phyloP scores from a whole-genome alignment of 345 rosid genomes.

The Aethionema arabicum region DNA sequence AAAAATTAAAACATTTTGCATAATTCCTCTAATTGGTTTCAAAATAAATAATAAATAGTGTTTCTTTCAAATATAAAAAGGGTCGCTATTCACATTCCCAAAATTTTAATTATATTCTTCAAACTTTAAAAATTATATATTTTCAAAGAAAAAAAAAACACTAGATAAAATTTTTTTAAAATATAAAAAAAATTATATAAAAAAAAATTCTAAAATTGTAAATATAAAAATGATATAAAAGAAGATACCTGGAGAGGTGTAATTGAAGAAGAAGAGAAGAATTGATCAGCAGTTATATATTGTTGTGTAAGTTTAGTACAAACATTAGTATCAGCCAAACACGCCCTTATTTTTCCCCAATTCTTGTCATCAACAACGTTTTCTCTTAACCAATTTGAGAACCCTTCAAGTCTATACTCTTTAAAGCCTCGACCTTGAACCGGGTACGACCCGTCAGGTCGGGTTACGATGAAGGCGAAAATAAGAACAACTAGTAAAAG shows the following conservation, averaged over 20 bases:
- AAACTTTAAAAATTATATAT: too few relatives aligned
- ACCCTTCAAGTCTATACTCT: constrained; percentile 72
- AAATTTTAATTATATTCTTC: too few relatives aligned
- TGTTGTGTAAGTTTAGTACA: constrained; percentile 60
- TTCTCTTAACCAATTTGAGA: constrained; percentile 66
- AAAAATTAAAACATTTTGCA: too few relatives aligned
- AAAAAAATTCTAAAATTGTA: not conserved
- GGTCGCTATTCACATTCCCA: too few relatives aligned
- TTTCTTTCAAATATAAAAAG: too few relatives aligned
- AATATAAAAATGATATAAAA: not conserved
- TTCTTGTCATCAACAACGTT: constrained; percentile 58
- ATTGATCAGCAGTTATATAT: constrained; percentile 69
- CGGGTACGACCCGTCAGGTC: constrained; percentile 61
- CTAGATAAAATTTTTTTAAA: too few relatives aligned
- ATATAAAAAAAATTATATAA: too few relatives aligned
- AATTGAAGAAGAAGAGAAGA: constrained; percentile 49
- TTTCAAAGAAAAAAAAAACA: too few relatives aligned
- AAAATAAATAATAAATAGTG: too few relatives aligned
- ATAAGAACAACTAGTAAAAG: constrained; percentile 64
- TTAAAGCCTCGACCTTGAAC: constrained; percentile 64
- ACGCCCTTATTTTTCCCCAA: constrained; percentile 68
- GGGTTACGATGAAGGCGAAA: constrained; percentile 80
- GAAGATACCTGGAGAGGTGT: constrained; percentile 77
- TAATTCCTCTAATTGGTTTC: too few relatives aligned
- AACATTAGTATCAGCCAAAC: constrained; percentile 62